Base-by-base conservation (phyloP, 2,329 filamentous ascomycete species). In the Coniochaeta ligniaria region DNA sequence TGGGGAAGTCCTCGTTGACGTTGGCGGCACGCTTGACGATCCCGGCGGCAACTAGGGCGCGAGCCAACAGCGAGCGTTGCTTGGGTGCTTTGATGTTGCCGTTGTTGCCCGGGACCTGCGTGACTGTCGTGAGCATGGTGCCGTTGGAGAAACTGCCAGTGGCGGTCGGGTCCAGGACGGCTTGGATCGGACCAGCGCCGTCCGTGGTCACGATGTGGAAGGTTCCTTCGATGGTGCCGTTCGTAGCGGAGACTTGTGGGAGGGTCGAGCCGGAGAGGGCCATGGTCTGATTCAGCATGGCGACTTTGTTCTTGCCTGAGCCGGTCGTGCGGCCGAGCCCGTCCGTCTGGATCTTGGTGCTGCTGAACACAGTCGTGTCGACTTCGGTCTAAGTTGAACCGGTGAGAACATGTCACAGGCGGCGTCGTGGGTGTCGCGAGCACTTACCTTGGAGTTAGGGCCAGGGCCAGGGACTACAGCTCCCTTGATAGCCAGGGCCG, bases 321-420 rank as follows among this genome's bases (percentile, higher is more conserved):
- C 67, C 70, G 0, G 65, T 71, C 58, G 75, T 78, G 35, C 63
- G 66, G 63, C 76, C 76, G 35, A 78, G 72, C 24, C 74, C 73
- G 63, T 78, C 67, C 47, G 70, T 69, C 58, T 67, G 64, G 61
- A 74, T 69, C 43, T 72, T 67, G 64, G 65, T 72, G 20, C 63
- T 67, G 22, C 63, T 61, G 71, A 80, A 80, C 63, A 79, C 72
- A 41, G 77, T 79, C 33, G 77, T 78, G 66, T 80, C 78, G 36
- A 74, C 66, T 64, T 80, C 76, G 1, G 76, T 79, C 63, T 69
- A 41, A 31, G 58, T 41, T 41, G 17, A 4, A 41, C 16, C 9
- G 5, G 38, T 41, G 16, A 41, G 38, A 41, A 41, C 16, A n/a
- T 41, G 38, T n/a, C 16, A 41, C 38, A n/a, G 38, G 4, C 38